Conservation (phyloP, 1,139 yeast genomes). For the Kurtzmaniella quercitrusa region DNA sequence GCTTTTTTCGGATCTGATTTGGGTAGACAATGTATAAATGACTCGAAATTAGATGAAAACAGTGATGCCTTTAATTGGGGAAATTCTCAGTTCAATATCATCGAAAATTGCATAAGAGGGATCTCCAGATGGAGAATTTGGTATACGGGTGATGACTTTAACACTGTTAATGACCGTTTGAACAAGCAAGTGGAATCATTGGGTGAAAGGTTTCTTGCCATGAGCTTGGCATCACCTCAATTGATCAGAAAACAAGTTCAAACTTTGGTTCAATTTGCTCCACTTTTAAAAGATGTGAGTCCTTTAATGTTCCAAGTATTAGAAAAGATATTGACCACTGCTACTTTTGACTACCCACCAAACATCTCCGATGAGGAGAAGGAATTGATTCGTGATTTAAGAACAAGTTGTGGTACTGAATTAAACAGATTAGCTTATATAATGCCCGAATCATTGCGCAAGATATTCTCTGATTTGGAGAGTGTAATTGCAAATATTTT, state of each 20-base stretch:
- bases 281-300: conserved; percentile 72
- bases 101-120: conserved; percentile 89
- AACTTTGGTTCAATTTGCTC: conserved; percentile 95
- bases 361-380: conserved; percentile 66
- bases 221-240: conserved; percentile 76
- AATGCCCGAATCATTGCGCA: conserved; percentile 87
- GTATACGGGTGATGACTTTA: conserved; percentile 68
- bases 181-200: conserved; percentile 66
- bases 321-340: conserved; percentile 83
- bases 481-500: conserved; percentile 71
- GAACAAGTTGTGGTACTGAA: conserved; percentile 94
- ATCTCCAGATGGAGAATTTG: conserved; percentile 96
- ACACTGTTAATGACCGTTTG: conserved; percentile 51
- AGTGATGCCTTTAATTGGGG: conserved; percentile 74
- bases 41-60: conserved; percentile 53
- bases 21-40: conserved; percentile 62
- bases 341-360: conserved; percentile 78
- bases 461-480: conserved; percentile 77
- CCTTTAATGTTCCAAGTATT: conserved; percentile 74
- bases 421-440: conserved; percentile 86
- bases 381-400: conserved; percentile 78
- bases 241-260: conserved; percentile 83
- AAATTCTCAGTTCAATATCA: conserved; percentile 76
- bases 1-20: conserved; percentile 67
- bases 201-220: conserved; percentile 71